Percentiles rank a stretch among this genome's conserved stretches.
Evolutionary conservation across 1,284 basidiomycete genomes (phyloP).

Genomic region (Pterula multifida): DNA sequence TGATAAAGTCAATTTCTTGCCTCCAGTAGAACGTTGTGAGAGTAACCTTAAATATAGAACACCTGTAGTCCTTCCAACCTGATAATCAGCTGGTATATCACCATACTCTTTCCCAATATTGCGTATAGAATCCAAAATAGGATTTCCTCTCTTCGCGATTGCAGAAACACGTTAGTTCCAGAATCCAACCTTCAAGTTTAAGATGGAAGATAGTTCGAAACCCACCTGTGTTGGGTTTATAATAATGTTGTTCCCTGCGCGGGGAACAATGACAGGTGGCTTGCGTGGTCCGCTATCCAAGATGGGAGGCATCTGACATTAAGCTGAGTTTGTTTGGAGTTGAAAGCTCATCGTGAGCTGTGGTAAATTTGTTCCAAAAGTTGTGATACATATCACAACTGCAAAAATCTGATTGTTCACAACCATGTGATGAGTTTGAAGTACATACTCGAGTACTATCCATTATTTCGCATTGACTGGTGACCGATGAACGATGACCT

Average conservation of each 20-base stretch:
- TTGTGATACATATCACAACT: too few relatives aligned
- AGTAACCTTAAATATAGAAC: conserved; percentile 79
- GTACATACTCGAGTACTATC: too few relatives aligned
- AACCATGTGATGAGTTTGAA: too few relatives aligned
- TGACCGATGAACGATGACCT: too few relatives aligned
- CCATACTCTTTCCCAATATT: conserved; percentile 92
- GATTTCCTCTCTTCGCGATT: conserved; percentile 66
- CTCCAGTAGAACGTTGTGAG: neutral
- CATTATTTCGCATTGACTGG: too few relatives aligned
- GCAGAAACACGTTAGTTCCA: neutral
- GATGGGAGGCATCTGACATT: neutral
- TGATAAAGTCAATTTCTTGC: neutral
- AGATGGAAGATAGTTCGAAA: neutral
- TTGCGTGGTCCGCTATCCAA: conserved; percentile 11
- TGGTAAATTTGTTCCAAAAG: neutral
- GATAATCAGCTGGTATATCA: conserved; percentile 89
- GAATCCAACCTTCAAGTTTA: conserved; percentile 3
- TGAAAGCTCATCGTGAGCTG: neutral
- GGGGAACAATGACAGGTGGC: conserved; percentile 60
- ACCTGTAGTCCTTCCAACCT: conserved; percentile 93
- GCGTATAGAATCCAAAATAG: conserved; percentile 72
- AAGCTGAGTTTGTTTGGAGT: neutral
- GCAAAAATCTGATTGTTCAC: too few relatives aligned
- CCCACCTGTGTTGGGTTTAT: conserved; percentile 16
- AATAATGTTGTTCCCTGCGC: conserved; percentile 56